Percentiles rank a stretch among this genome's conserved stretches.
phyloP scores from a whole-genome alignment of 192 early-diverging fungal species.

The Oehlia diaphana region DNA sequence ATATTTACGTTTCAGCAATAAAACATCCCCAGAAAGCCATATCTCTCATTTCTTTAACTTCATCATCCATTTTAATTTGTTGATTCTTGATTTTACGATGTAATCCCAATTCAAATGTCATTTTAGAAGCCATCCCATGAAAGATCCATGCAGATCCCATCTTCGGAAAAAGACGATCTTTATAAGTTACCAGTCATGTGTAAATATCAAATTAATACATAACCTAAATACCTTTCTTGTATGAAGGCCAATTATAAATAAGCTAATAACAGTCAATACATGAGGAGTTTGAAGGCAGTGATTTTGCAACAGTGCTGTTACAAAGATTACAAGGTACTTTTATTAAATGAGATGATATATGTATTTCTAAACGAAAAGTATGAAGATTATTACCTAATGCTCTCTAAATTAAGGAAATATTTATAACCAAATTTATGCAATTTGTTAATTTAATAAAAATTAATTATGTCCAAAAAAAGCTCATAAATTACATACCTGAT shows the following conservation, averaged over 20 bases:
- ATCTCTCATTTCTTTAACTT: conserved; percentile 30
- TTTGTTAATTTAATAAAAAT: background rate
- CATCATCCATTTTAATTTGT: conserved; percentile 16
- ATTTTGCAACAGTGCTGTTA: conserved; percentile 18
- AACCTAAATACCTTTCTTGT: conserved; percentile 16
- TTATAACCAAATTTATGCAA: background rate
- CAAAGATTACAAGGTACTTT: background rate
- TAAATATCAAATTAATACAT: background rate
- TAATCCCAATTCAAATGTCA: conserved; percentile 28
- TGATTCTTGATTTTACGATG: conserved; percentile 31
- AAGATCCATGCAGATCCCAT: conserved; percentile 31
- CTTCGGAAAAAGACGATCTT: background rate
- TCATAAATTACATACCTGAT: conserved; percentile 14
- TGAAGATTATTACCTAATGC: conserved; percentile 13
- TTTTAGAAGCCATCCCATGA: conserved; percentile 28
- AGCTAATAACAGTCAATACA: conserved; percentile 28
- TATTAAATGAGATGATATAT: background rate
- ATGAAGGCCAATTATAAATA: conserved; percentile 28
- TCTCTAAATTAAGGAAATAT: background rate
- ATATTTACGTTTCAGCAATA: conserved; percentile 19
- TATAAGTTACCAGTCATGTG: background rate
- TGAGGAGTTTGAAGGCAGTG: conserved; percentile 27
- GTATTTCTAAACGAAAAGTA: background rate
- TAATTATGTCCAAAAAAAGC: background rate
- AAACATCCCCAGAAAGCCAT: conserved; percentile 33